Conservation (phyloP, 2,329 filamentous ascomycete genomes). For the Ophiobolus disseminans region DNA sequence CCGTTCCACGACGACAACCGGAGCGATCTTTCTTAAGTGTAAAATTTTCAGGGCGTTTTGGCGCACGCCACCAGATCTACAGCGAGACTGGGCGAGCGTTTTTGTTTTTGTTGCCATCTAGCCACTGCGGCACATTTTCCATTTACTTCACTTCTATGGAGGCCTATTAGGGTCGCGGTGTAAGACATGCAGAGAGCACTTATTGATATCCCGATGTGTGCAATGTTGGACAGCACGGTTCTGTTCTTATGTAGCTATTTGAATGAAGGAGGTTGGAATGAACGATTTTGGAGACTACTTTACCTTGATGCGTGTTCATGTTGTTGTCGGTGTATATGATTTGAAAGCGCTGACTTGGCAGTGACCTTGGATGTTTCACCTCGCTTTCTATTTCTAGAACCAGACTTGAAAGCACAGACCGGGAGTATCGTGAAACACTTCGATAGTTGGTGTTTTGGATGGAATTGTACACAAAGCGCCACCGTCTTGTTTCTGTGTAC, state of each 20-base stretch:
- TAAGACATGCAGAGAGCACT: no score
- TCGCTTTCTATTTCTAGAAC: background rate
- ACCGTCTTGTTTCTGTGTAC: no score
- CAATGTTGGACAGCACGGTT: conserved; percentile 6
- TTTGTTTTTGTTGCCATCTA: conserved; percentile 2
- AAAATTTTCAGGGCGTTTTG: background rate
- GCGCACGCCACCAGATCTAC: conserved; percentile 2
- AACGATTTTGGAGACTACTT: background rate
- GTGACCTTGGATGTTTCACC: background rate
- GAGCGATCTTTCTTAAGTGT: conserved; percentile 36
- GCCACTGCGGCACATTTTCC: conserved; percentile 15
- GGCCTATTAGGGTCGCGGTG: no score
- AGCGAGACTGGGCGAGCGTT: conserved; percentile 1
- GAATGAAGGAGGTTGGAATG: background rate
- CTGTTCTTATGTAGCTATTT: conserved; percentile 5
- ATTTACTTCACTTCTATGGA: conserved; percentile 12
- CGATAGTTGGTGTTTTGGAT: background rate
- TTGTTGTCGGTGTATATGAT: no score
- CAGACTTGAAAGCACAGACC: background rate
- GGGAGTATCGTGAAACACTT: background rate
- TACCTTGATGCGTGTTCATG: background rate
- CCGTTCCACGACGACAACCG: conserved; percentile 45
- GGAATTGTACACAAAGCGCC: background rate
- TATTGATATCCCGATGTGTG: conserved; percentile 4
- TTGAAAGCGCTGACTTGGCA: background rate